Evolutionary conservation across 805 yeast genomes (phyloP).

Genomic region (Saturnispora kantuleensis): DNA sequence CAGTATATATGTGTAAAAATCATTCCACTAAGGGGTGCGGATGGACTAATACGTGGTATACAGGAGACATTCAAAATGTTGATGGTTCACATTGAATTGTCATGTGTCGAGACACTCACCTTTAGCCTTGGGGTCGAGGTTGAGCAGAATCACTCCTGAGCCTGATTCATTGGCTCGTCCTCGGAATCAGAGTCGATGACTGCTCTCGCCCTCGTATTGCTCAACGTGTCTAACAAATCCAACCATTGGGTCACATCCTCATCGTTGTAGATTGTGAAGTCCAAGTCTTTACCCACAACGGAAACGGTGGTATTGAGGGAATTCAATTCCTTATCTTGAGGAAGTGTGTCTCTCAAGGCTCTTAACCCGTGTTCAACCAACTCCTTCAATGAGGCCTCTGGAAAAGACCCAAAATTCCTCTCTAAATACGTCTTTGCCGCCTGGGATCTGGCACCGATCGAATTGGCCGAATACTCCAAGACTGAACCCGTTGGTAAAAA

Average conservation of each 20-base stretch:
- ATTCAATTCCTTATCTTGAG: conserved; percentile 88
- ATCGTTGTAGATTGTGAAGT: conserved; percentile 72
- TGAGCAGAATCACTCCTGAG: too few relatives aligned
- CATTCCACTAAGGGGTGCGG: too few relatives aligned
- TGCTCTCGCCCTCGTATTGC: conserved; percentile 45
- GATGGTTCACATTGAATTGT: too few relatives aligned
- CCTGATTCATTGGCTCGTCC: conserved; percentile 5
- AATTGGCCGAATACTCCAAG: conserved; percentile 83
- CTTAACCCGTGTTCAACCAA: conserved; percentile 78
- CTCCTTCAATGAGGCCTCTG: conserved; percentile 53
- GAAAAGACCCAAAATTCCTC: conserved; percentile 64
- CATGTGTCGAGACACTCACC: too few relatives aligned
- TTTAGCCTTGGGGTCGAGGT: too few relatives aligned
- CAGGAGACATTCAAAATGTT: too few relatives aligned
- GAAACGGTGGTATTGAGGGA: conserved; percentile 82
- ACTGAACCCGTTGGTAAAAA: conserved; percentile 95
- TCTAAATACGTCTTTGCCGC: conserved; percentile 96
- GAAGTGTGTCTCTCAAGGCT: conserved; percentile 86
- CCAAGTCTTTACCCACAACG: conserved; percentile 72
- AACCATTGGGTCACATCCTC: conserved; percentile 81
- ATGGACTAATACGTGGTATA: too few relatives aligned
- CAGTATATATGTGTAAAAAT: too few relatives aligned
- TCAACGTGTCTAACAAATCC: conserved; percentile 57
- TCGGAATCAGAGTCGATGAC: conserved; percentile 23
- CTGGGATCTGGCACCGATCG: conserved; percentile 97